Evolutionary conservation across 352 stramenopile genomes (phyloP).

Genomic region (Thalassiosira mediterranea): DNA sequence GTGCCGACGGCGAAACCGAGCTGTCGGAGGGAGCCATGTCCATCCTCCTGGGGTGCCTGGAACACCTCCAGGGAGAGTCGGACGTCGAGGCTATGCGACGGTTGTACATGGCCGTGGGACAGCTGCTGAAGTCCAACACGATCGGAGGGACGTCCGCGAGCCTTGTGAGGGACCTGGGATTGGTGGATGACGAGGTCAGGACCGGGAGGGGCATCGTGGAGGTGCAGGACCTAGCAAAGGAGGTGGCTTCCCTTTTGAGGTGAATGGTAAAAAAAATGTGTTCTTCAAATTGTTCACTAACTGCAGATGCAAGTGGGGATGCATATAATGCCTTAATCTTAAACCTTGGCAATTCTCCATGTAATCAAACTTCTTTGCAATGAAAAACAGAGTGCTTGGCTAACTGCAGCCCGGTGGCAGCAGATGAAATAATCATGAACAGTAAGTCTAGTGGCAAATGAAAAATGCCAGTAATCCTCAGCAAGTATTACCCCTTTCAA

Average conservation of each 20-base stretch:
- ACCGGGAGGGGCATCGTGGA: background rate
- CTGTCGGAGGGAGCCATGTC: slow-evolving; percentile 58
- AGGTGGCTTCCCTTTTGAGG: slow-evolving; percentile 14
- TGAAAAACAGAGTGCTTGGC: too few species aligned
- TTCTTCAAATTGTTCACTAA: too few species aligned
- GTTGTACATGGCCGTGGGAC: slow-evolving; percentile 31
- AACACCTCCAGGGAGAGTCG: slow-evolving; percentile 58
- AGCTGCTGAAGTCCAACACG: slow-evolving; percentile 31
- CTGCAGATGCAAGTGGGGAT: too few species aligned
- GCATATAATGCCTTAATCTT: too few species aligned
- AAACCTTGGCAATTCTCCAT: too few species aligned
- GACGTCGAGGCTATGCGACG: slow-evolving; percentile 52
- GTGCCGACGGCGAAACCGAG: slow-evolving; percentile 30
- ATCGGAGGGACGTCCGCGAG: slow-evolving; percentile 27
- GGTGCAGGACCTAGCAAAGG: slow-evolving; percentile 26
- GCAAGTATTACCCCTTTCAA: too few species aligned
- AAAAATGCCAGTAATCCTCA: too few species aligned
- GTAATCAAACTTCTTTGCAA: too few species aligned
- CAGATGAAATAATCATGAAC: too few species aligned
- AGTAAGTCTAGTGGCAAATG: too few species aligned
- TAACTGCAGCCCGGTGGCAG: too few species aligned
- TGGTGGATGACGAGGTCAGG: slow-evolving; percentile 25
- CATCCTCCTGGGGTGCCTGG: slow-evolving; percentile 64
- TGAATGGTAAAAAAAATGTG: slow-evolving; percentile 1
- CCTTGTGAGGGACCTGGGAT: slow-evolving; percentile 37